Percentiles rank a stretch among this genome's conserved stretches.
Conservation (phyloP, 495 filamentous ascomycete species). For the Podospora tetraspora region DNA sequence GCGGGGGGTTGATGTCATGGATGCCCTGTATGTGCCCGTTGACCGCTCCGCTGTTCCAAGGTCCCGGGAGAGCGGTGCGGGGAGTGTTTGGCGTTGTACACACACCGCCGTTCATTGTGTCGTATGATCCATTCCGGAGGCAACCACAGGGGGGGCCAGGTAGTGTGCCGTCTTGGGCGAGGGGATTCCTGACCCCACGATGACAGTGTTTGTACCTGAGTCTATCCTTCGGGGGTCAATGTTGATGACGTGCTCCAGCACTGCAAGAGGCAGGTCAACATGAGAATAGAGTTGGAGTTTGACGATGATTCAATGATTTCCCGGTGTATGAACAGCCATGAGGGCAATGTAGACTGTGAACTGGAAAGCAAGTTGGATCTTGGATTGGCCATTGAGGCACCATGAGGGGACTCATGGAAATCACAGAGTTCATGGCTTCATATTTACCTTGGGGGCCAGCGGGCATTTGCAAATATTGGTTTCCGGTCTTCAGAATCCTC, state of each 20-base stretch:
- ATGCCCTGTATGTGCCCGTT: background rate
- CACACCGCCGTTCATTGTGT: background rate
- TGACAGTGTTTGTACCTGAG: background rate
- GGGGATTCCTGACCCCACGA: background rate
- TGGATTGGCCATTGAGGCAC: background rate
- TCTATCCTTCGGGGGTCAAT: background rate
- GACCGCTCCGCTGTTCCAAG: background rate
- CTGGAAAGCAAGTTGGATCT: too few species aligned
- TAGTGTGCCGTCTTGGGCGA: background rate
- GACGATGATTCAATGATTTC: too few species aligned
- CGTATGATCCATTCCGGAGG: background rate
- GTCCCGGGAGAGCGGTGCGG: background rate
- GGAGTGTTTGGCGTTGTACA: background rate
- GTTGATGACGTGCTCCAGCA: background rate
- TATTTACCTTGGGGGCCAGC: too few species aligned
- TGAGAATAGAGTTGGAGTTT: background rate
- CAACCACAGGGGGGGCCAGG: background rate
- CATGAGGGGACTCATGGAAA: too few species aligned
- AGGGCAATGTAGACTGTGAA: too few species aligned
- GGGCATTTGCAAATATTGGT: too few species aligned
- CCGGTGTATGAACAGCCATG: too few species aligned
- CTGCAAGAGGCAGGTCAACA: background rate
- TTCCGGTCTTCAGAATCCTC: too few species aligned
- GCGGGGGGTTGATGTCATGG: background rate
- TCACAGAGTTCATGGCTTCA: too few species aligned